These are phyloP conservation scores for Suhomyces bokatorum DNA, from an alignment of 1,139 yeast genomes.

Conservation along the genomic window DNA sequence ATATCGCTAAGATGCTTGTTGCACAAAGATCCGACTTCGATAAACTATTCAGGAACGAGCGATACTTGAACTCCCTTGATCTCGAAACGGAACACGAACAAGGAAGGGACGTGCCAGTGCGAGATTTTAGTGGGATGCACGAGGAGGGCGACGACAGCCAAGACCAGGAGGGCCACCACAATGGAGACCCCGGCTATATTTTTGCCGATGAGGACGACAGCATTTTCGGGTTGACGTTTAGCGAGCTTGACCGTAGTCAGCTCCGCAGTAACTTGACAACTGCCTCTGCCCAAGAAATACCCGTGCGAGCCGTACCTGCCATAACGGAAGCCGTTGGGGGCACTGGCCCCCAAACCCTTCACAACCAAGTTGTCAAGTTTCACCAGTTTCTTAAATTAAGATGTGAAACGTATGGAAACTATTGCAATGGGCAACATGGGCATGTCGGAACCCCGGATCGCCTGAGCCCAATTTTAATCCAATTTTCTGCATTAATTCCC, in stretches of 20 bases:
- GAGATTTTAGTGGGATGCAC: background rate
- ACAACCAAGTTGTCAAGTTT: conserved; percentile 15
- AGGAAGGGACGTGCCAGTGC: conserved; percentile 1
- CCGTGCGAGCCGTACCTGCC: conserved; percentile 1
- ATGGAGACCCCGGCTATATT: background rate
- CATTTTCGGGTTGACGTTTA: conserved; percentile 15
- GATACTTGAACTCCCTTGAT: background rate
- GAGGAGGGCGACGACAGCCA: background rate
- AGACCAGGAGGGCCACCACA: background rate
- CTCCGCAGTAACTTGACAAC: background rate
- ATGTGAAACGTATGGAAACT: conserved; percentile 3
- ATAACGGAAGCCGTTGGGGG: background rate
- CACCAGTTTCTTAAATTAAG: conserved; percentile 14
- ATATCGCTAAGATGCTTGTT: background rate
- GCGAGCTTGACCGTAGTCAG: conserved; percentile 10
- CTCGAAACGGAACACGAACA: background rate
- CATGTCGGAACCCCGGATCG: background rate
- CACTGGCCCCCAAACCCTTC: conserved; percentile 1
- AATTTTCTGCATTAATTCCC: conserved; percentile 23
- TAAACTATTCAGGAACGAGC: background rate
- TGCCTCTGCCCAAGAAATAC: background rate
- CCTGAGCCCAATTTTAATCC: conserved; percentile 3
- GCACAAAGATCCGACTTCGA: background rate
- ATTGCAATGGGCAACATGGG: background rate
- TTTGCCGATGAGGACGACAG: conserved; percentile 10